Base-by-base conservation (phyloP, 164 flowering plant species). In the Cinnamomum chago region DNA sequence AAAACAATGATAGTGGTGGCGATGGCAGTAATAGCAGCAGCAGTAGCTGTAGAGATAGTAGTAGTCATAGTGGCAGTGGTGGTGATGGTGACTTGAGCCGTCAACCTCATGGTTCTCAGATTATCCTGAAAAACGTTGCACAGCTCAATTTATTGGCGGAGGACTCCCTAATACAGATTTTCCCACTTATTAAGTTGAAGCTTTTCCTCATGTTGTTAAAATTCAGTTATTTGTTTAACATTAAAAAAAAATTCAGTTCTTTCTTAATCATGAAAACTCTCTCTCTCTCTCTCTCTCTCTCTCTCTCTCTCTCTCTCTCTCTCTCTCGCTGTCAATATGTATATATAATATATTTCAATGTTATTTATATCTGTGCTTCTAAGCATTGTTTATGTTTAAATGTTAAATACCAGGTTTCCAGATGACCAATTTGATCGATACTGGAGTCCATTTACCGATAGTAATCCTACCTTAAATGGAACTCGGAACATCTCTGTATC, bases 351-450 rank as follows among this genome's bases (percentile, higher is more conserved):
- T 22, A 24, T 65, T 64, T 40, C 10, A n/a, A 15, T n/a, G 30
- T 23, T 23, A 24, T 64, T 25, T 14, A 23, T 23, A 24, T 30
- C 1, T 67, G 62, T n/a, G 18, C 24, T 50, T 27, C 62, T 72
- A 58, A 73, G 22, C 73, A 35, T 30, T 65, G 6, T 64, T 62
- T 72, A 47, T 58, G 69, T 67, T 25, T 4, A 22, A 24, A 67
- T 75, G 50, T 77, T 68, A 68, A 71, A 66, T n/a, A 62, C 65
- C 88, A 95, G 98, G 78, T 93, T 82, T 75, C 99, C 99, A 18
- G 96, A 95, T 78, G 98, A 95, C 79, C 86, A 71, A 52, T 95
- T 90, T 78, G 91, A 92, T 82, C 91, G 99, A 22, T 83, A 70
- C 52, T 95, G 99, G 99, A 83, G 76, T 78, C 93, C 92, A 58